Conservation (phyloP, 2,329 filamentous ascomycete species). For the Ceratocystis cubensis region DNA sequence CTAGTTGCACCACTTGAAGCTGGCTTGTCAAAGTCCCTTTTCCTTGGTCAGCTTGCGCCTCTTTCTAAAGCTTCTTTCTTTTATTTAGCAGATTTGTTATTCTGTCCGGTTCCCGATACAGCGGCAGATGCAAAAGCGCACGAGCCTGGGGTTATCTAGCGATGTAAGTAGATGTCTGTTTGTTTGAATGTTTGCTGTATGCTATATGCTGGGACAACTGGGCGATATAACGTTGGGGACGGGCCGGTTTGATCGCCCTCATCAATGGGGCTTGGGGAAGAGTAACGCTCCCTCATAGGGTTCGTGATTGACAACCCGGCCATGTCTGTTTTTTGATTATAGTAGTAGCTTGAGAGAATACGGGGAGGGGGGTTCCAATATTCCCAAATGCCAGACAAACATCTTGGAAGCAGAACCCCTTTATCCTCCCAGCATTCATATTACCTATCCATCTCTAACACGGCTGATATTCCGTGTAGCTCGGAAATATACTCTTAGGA, state of each 20-base stretch:
- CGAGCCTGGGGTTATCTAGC: not conserved
- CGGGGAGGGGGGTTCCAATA: not conserved
- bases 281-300: no score
- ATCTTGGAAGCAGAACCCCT: no score
- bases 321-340: not conserved
- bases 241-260: constrained; percentile 3
- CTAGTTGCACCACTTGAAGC: not conserved
- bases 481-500: not conserved
- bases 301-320: no score
- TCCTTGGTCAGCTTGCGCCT: not conserved
- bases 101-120: not conserved
- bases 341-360: not conserved
- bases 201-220: not conserved
- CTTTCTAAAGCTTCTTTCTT: not conserved
- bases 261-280: no score
- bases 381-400: no score
- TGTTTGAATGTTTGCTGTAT: no score
- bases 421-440: no score
- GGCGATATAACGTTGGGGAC: not conserved
- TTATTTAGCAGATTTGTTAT: not conserved
- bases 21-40: not conserved
- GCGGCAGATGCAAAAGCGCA: not conserved
- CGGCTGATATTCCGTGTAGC: not conserved
- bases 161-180: no score
- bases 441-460: constrained; percentile 7